These are phyloP conservation scores for Acacia melanoxylon DNA, from an alignment of 306 rosid species.

Conservation along the genomic window DNA sequence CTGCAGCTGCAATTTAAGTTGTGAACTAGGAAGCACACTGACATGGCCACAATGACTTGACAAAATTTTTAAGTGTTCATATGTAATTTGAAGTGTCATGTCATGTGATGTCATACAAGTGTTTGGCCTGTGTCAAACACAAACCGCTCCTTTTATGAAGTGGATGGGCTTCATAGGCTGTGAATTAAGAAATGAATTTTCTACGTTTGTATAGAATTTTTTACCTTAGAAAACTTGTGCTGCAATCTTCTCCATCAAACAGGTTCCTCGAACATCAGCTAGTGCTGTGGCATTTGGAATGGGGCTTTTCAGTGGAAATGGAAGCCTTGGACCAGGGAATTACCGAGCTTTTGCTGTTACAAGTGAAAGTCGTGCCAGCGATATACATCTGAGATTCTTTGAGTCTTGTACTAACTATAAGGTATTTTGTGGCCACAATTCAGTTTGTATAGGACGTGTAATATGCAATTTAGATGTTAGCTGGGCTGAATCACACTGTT, in stretches of 20 bases:
- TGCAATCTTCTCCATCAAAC: slow-evolving; percentile 26
- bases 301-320: slow-evolving; percentile 79
- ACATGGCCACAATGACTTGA: neutral
- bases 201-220: slow-evolving; percentile 2
- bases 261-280: slow-evolving; percentile 95
- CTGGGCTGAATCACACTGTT: slow-evolving; percentile 13
- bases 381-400: slow-evolving; percentile 66
- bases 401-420: slow-evolving; percentile 83
- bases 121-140: neutral
- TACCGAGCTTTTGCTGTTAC: slow-evolving; percentile 84
- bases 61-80: neutral
- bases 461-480: slow-evolving; percentile 7
- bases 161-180: neutral
- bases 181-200: neutral
- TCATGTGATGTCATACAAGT: neutral
- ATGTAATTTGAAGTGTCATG: neutral
- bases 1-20: neutral
- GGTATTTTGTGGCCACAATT: slow-evolving; percentile 47
- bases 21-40: neutral
- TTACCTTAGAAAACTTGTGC: slow-evolving; percentile 18
- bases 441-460: slow-evolving; percentile 18
- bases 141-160: neutral
- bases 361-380: slow-evolving; percentile 92
- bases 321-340: slow-evolving; percentile 76
- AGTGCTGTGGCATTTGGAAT: slow-evolving; percentile 98